phyloP scores from a whole-genome alignment of 257 asterid genomes.

The Ehretia macrophylla region DNA sequence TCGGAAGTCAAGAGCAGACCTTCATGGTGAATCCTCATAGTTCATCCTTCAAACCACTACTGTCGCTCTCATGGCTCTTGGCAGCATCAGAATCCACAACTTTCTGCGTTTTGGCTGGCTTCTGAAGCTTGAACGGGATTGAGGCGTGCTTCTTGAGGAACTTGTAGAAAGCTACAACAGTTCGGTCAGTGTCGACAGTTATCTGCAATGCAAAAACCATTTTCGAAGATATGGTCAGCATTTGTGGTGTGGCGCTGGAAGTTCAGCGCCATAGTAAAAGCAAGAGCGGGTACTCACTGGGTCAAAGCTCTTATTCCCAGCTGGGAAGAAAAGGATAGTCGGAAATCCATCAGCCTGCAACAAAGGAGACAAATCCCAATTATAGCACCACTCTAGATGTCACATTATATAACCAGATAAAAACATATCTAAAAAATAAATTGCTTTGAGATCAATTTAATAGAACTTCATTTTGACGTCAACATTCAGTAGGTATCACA shows the following conservation, averaged over 20 bases:
- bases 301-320: conserved; percentile 95
- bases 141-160: conserved; percentile 91
- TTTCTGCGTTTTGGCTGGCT: conserved; percentile 36
- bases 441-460: too few species aligned
- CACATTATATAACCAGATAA: background rate
- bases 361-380: background rate
- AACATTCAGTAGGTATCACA: too few species aligned
- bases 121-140: conserved; percentile 84
- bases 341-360: conserved; percentile 94
- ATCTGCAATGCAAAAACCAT: conserved; percentile 52
- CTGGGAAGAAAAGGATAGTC: conserved; percentile 90
- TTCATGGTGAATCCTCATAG: conserved; percentile 25
- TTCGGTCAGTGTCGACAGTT: conserved; percentile 70
- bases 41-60: conserved; percentile 58
- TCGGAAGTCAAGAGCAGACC: too few species aligned
- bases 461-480: too few species aligned
- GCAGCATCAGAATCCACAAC: conserved; percentile 18
- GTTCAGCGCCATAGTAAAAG: background rate
- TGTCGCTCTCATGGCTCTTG: conserved; percentile 25
- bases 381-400: background rate
- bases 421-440: too few species aligned
- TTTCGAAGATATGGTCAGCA: background rate
- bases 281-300: conserved; percentile 52
- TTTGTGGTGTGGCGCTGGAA: too few species aligned
- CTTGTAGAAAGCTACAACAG: conserved; percentile 87